Evolutionary conservation across 805 yeast genomes (phyloP), one percentile per base, ranked within the genome.

Genomic region (Cyberlindnera saturnus): DNA sequence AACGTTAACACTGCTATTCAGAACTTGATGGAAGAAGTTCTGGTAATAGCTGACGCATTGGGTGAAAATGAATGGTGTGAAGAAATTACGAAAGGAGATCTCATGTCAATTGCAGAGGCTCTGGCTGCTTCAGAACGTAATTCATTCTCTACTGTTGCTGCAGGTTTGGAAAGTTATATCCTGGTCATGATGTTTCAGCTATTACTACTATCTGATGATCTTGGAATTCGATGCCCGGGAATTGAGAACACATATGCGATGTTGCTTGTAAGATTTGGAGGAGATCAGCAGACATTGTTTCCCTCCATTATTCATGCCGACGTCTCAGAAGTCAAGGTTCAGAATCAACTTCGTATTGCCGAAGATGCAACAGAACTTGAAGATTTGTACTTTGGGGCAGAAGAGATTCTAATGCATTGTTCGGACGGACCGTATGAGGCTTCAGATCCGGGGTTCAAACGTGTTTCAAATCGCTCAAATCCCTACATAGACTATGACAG

Each of bases 181-280:
- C 23, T 45, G 10, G 11, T 46, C 10, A 23, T 46, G 36, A 4
- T 53, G 14, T 51, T 44, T 36, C 56, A 51, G 23, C 19, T 39
- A 8, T 38, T 53, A 8, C 37, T 46, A 32, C 18, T 46, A 6
- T 39, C 55, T 10, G 56, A 52, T 32, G 15, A 18, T 3, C 26
- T 36, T 3, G 32, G 34, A 1, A 39, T 41, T 10, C 44, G 43
- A 14, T 43, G 45, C 23, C 46, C 54, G 29, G 39, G 33, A 14
- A 13, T 36, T 14, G 39, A 36, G 29, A 36, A 29, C 33, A 29
- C 16, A 17, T 36, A 36, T 11, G 33, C 39, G 14, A 29, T 36
- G 39, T 28, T 36, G 39, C 8, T 36, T 17, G 20, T 17, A 11
- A 29, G 26, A 28, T 36, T 36, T 9, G 20, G n/a, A 36, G 20